These are phyloP conservation scores for Dictyostelium purpureum DNA, from an alignment of 78 protist species.

Conservation along the genomic window DNA sequence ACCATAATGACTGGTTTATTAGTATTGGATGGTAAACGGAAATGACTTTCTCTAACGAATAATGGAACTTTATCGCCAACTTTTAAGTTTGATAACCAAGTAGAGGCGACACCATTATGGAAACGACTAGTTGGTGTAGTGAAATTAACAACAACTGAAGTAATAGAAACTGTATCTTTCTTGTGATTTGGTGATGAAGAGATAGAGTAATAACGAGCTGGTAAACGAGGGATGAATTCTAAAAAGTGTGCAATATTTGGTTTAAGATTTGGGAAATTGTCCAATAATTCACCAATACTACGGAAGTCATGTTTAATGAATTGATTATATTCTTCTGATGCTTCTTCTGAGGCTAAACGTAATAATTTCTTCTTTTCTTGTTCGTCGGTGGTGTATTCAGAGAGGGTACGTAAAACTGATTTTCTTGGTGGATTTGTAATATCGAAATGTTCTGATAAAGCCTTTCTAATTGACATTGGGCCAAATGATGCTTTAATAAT, in stretches of 20 bases:
- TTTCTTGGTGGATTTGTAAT: conserved; percentile 77
- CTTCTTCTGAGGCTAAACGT: conserved; percentile 53
- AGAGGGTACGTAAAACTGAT: conserved; percentile 34
- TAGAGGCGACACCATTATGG: conserved; percentile 88
- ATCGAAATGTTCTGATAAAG: conserved; percentile 43
- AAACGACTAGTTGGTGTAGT: conserved; percentile 55
- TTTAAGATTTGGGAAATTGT: conserved; percentile 42
- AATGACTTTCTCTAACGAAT: conserved; percentile 83
- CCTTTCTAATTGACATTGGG: conserved; percentile 59
- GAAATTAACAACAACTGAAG: conserved; percentile 86
- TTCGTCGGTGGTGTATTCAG: conserved; percentile 41
- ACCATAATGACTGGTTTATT: conserved; percentile 90
- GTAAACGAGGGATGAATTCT: conserved; percentile 90
- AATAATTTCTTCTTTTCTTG: conserved; percentile 35
- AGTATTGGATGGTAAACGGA: conserved; percentile 82
- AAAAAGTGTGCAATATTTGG: conserved; percentile 85
- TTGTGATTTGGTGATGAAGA: conserved; percentile 83
- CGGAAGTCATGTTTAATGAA: conserved; percentile 46
- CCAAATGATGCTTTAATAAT: conserved; percentile 63
- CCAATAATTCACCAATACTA: conserved; percentile 64
- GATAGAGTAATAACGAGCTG: conserved; percentile 94
- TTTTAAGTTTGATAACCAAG: conserved; percentile 68
- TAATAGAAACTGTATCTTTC: conserved; percentile 73
- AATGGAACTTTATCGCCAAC: conserved; percentile 73
- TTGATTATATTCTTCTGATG: conserved; percentile 50